phyloP scores from a whole-genome alignment of 495 filamentous ascomycete species.

The Chaetomium cochliodes region DNA sequence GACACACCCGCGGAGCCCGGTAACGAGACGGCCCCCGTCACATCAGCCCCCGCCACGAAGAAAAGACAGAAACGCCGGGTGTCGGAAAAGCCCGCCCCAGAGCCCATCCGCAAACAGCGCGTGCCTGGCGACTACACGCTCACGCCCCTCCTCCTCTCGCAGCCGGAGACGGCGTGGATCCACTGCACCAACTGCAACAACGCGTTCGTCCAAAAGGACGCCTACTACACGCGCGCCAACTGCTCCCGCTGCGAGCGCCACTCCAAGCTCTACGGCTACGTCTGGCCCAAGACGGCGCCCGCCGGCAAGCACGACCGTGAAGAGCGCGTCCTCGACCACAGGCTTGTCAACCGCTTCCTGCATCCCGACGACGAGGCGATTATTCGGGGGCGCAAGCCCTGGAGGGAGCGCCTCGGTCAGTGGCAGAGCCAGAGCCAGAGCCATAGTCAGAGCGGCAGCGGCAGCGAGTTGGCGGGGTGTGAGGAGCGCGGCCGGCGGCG shows the following conservation, averaged over 20 bases:
- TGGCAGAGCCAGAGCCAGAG: too few relatives aligned
- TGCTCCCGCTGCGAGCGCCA: constrained; percentile 94
- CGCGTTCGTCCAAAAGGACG: constrained; percentile 82
- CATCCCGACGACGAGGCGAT: constrained; percentile 62
- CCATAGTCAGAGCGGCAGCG: too few relatives aligned
- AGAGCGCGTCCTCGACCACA: constrained; percentile 70
- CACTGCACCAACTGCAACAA: constrained; percentile 77
- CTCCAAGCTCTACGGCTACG: constrained; percentile 89
- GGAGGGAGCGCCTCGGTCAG: constrained; percentile 25
- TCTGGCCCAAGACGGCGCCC: constrained; percentile 91
- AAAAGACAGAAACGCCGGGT: background rate
- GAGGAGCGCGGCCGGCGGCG: background rate
- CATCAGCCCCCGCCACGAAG: constrained; percentile 6
- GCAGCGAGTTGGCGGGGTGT: background rate
- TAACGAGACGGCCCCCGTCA: background rate
- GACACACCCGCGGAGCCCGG: background rate
- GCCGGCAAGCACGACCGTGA: constrained; percentile 71
- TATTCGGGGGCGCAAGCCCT: constrained; percentile 47
- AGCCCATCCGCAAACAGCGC: constrained; percentile 38
- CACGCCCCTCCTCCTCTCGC: constrained; percentile 66
- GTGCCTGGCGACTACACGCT: constrained; percentile 77
- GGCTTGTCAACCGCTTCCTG: constrained; percentile 69
- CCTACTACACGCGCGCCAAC: constrained; percentile 76
- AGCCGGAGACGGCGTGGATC: constrained; percentile 77
- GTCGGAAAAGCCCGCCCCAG: background rate